phyloP scores from a whole-genome alignment of 2,329 filamentous ascomycete species.

The Fusarium sp. region DNA sequence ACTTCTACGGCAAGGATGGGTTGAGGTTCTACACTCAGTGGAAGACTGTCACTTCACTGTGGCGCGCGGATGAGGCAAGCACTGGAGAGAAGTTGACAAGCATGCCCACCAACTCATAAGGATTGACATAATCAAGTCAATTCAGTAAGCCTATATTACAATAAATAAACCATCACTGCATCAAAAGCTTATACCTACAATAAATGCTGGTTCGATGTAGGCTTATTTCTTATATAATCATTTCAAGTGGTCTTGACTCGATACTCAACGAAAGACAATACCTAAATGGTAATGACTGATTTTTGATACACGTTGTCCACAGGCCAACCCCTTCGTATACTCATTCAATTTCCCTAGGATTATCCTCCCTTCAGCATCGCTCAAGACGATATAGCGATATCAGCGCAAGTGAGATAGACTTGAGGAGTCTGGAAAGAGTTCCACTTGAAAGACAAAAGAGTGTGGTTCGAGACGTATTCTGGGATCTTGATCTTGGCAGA shows the following conservation, averaged over 20 bases:
- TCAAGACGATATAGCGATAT: constrained; percentile 59
- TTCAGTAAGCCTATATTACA: background rate
- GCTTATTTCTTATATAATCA: too few species aligned
- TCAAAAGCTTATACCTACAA: too few species aligned
- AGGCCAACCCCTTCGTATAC: background rate
- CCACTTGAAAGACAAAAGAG: constrained; percentile 66
- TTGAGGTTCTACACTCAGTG: constrained; percentile 91
- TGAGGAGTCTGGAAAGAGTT: constrained; percentile 68
- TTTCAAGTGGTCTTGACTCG: too few species aligned
- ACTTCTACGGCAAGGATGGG: constrained; percentile 91
- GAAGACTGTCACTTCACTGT: constrained; percentile 92
- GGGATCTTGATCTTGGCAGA: constrained; percentile 65
- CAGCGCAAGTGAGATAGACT: constrained; percentile 66
- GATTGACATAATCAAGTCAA: background rate
- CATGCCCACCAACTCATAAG: constrained; percentile 20
- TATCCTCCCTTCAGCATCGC: too few species aligned
- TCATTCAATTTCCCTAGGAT: background rate
- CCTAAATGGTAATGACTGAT: background rate
- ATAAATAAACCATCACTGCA: background rate
- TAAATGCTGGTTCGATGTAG: too few species aligned
- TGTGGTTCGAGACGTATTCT: constrained; percentile 63
- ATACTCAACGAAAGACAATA: too few species aligned
- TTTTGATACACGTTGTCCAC: background rate
- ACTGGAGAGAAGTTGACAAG: constrained; percentile 33
- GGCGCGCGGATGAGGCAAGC: constrained; percentile 58